Evolutionary conservation across 1,139 yeast species (phyloP), one percentile per base, ranked within the genome.

Genomic region (Groenewaldozyma sp.): DNA sequence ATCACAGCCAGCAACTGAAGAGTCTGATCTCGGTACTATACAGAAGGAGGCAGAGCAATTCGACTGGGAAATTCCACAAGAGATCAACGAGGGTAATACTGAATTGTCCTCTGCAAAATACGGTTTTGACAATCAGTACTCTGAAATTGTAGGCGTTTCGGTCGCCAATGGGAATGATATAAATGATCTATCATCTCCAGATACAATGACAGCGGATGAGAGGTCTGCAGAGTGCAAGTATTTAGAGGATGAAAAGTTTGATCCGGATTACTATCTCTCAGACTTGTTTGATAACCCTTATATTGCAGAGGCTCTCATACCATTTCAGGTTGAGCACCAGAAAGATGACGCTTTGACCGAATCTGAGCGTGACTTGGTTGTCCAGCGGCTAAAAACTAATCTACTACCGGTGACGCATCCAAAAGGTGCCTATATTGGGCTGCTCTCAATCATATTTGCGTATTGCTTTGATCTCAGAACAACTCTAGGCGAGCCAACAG

Each of bases 231-330:
- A 81, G 52, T 63, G 96, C 44, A 58, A 78, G 11, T 70, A 74
- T 33, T 74, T 74, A 42, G 96, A 88, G 52, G 78, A 80, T 46
- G 71, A 75, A 44, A 80, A 82, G 50, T 91, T 91, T 53, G 95
- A 87, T 56, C 78, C 84, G 1, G 96, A 84, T 47, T 84, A 83
- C 57, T 88, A 88, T 56, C 81, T 91, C 11, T 83, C 94, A 3
- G 97, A 91, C 55, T 77, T 74, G 45, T 71, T 82, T 58, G 80
- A 81, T 20, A 55, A 59, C 35, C 57, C 53, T 1, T 52, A 67
- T 33, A 74, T 83, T 31, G 55, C 63, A 9, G 69, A 67, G n/a
- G 17, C 33, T 13, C 54, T 82, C 3, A 42, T 87, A 14, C 57
- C 62, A 10, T 87, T 82, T 76, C 68, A 69, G 35, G 37, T 75